These are phyloP conservation scores for Biancaea sappan DNA, from an alignment of 306 rosid species.

Conservation along the genomic window DNA sequence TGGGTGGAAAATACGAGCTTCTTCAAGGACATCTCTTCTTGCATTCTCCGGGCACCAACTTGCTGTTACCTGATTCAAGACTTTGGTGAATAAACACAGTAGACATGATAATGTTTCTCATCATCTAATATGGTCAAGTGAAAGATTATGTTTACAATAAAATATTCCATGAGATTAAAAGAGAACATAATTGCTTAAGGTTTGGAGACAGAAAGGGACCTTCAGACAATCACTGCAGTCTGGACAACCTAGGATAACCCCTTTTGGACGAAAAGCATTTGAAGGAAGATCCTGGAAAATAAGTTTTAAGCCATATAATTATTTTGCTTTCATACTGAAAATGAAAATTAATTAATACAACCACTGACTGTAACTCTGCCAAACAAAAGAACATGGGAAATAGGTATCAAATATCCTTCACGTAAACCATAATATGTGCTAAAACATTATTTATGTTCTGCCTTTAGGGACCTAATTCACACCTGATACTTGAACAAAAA, in stretches of 20 bases:
- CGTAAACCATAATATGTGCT: not conserved
- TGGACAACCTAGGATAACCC: constrained; percentile 63
- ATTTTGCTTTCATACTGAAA: constrained; percentile 13
- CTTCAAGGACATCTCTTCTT: constrained; percentile 56
- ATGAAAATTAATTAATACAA: constrained; percentile 27
- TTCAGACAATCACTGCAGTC: constrained; percentile 65
- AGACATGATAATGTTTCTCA: constrained; percentile 16
- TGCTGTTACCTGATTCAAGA: constrained; percentile 70
- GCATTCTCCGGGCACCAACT: constrained; percentile 81
- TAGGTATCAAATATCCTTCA: not conserved
- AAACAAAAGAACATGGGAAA: constrained; percentile 11
- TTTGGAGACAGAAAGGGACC: constrained; percentile 40
- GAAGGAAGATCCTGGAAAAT: constrained; percentile 49
- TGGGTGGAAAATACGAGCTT: constrained; percentile 73
- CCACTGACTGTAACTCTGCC: not conserved
- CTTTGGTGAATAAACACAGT: constrained; percentile 31
- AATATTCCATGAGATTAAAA: constrained; percentile 13
- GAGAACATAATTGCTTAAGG: constrained; percentile 27
- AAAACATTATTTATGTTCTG: not conserved
- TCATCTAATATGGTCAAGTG: constrained; percentile 26
- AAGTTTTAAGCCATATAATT: not conserved
- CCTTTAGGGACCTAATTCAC: constrained; percentile 21
- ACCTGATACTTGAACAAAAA: constrained; percentile 12
- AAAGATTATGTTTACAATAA: constrained; percentile 32
- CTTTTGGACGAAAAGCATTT: constrained; percentile 58